Conservation (phyloP, 345 rosid species). For the Erucastrum elatum region DNA sequence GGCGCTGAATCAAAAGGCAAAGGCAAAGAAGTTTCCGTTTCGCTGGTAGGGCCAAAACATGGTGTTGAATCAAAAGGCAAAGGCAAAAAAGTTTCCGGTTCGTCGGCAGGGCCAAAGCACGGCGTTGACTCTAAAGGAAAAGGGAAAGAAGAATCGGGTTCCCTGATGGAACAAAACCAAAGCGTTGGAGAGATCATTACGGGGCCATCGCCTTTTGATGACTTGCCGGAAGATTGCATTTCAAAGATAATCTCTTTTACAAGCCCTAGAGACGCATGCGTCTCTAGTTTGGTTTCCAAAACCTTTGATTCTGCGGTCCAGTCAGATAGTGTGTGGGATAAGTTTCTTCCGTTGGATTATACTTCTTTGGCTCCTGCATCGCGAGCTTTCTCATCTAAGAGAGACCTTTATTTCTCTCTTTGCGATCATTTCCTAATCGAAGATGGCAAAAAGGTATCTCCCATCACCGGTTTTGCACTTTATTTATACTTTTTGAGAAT, state of each 20-base stretch:
- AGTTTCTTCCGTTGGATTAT: constrained; percentile 52
- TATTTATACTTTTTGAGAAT: background rate
- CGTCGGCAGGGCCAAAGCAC: background rate
- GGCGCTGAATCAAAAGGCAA: background rate
- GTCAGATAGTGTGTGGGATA: constrained; percentile 55
- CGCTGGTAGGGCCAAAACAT: background rate
- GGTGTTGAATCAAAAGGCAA: background rate
- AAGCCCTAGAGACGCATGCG: no score
- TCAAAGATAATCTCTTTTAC: constrained; percentile 44
- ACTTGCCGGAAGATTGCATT: constrained; percentile 45
- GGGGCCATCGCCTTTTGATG: background rate
- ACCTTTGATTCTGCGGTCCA: constrained; percentile 41
- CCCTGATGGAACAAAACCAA: background rate
- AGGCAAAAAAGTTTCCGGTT: background rate
- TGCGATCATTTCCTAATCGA: constrained; percentile 48
- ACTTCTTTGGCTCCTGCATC: constrained; percentile 5
- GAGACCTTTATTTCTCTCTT: constrained; percentile 46
- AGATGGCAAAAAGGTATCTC: constrained; percentile 46
- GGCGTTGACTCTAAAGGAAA: background rate
- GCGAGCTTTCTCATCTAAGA: constrained; percentile 40
- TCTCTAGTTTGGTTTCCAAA: constrained; percentile 46
- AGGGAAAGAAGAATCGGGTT: background rate
- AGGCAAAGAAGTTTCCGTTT: background rate
- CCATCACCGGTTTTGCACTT: background rate
- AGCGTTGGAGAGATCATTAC: background rate